A percentile compares a stretch with the other conserved stretches of the same genome.
Conservation (phyloP, 2,329 filamentous ascomycete genomes). For the Fusarium verticillioides region DNA sequence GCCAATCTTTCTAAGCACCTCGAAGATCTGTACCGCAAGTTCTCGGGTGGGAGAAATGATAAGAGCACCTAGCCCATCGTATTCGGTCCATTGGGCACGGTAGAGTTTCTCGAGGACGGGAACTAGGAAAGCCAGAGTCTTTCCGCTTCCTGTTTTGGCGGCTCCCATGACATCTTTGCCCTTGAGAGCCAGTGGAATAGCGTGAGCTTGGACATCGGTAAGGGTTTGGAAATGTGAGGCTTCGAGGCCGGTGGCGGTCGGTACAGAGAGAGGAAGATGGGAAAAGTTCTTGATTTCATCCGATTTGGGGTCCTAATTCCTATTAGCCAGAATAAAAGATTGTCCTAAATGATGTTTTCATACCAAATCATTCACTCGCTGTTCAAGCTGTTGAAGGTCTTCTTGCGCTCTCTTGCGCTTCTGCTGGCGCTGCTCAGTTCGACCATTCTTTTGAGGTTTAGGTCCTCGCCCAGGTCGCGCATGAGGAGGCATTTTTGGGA, state of each 20-base stretch:
- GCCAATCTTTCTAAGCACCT: constrained; percentile 90
- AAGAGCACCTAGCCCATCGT: constrained; percentile 90
- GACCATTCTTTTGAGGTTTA: constrained; percentile 45
- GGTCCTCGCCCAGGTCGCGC: constrained; percentile 40
- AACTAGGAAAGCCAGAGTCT: constrained; percentile 92
- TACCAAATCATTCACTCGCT: constrained; percentile 51
- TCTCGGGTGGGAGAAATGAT: constrained; percentile 95
- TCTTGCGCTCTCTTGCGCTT: constrained; percentile 54
- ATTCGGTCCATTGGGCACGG: constrained; percentile 86
- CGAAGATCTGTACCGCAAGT: constrained; percentile 95
- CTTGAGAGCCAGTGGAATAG: constrained; percentile 88
- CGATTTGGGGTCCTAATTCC: constrained; percentile 67
- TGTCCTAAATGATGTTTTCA: background rate
- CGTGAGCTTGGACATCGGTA: constrained; percentile 90
- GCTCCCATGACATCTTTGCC: constrained; percentile 90
- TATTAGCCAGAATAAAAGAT: constrained; percentile 12
- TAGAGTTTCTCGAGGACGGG: constrained; percentile 94
- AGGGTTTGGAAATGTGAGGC: constrained; percentile 88
- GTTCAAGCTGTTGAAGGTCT: constrained; percentile 49
- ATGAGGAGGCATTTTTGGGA: constrained; percentile 38
- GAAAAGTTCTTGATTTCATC: constrained; percentile 75
- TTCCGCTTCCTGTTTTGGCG: constrained; percentile 94
- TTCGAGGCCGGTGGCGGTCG: constrained; percentile 82
- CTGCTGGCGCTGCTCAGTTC: constrained; percentile 49
- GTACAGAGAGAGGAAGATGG: constrained; percentile 85